Evolutionary conservation across 2,329 filamentous ascomycete genomes (phyloP).

Genomic region (Helotiales sp.): DNA sequence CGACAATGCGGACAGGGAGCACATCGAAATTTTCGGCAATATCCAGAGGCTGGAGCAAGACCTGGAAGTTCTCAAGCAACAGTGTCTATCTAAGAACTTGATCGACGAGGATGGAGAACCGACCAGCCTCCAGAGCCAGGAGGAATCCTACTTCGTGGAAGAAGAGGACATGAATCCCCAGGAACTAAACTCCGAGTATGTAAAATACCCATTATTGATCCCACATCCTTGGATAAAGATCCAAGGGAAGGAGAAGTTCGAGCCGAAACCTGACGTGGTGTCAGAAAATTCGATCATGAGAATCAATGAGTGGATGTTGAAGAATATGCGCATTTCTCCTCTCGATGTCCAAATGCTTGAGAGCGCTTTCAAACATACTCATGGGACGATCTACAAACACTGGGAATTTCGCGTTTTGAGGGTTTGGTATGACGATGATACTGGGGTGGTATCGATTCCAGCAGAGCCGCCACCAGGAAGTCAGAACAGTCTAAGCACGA

Average conservation of each 20-base stretch:
- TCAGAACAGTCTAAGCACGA: not conserved
- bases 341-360: constrained; percentile 25
- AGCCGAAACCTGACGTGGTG: constrained; percentile 1
- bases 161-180: constrained; percentile 7
- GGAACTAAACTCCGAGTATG: constrained; percentile 20
- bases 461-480: not conserved
- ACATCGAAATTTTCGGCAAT: constrained; percentile 8
- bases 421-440: constrained; percentile 24
- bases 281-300: not conserved
- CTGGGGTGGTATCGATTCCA: not conserved
- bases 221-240: constrained; percentile 6
- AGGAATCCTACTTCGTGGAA: not conserved
- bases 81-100: constrained; percentile 21
- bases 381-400: not conserved
- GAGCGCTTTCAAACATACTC: constrained; percentile 10
- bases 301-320: constrained; percentile 28
- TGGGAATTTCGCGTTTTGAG: constrained; percentile 22
- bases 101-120: constrained; percentile 28
- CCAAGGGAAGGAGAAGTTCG: not conserved
- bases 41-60: constrained; percentile 12
- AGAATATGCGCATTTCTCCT: constrained; percentile 20
- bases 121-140: constrained; percentile 8
- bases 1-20: constrained; percentile 10
- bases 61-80: constrained; percentile 4
- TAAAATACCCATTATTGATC: constrained; percentile 21